Base-by-base conservation (phyloP, 2,329 filamentous ascomycete species). In the Microcera coccophila region DNA sequence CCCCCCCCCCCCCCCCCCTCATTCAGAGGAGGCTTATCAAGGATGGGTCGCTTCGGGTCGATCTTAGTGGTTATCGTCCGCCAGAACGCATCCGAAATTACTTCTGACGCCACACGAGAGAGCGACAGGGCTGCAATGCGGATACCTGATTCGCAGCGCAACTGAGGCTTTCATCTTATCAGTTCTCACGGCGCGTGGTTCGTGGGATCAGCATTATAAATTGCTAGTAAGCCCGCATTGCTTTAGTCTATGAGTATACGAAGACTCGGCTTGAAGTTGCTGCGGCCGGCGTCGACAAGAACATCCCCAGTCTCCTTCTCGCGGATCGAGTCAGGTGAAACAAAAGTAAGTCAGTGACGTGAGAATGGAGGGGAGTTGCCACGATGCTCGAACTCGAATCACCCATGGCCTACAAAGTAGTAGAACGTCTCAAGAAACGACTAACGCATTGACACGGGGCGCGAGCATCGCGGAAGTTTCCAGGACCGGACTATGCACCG, bases 371-470 rank as follows among this genome's bases (percentile, higher is more conserved):
- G 44, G 48, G 42, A 42, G 38, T 41, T 32, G 29, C 15, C 29
- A 32, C 11, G 15, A 12, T 12, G 22, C 12, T 12, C 7, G 12
- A 26, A 26, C 22, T 12, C 22, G 7, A 26, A 12, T 12, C 38
- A 45, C 29, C 32, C 20, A 53, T 48, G 47, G 50, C 36, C 47
- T 47, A 44, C 45, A 41, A 45, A 39, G 44, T n/a, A 52, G 50
- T 56, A 54, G 54, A 57, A 57, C 54, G 54, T 57, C 54, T 56
- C 54, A 54, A 48, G 54, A 57, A 55, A 50, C 50, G 43, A 48
- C 51, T 52, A 54, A 54, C 45, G 48, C 44, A 47, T 44, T 53
- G 52, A 49, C 38, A 55, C 36, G 35, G 28, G 38, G 48, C 41
- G 45, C 36, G 42, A 39, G 36, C 43, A 38, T 37, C 33, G 37